Conservation (phyloP, 1,139 yeast genomes). For the Lodderomyces elongisporus region DNA sequence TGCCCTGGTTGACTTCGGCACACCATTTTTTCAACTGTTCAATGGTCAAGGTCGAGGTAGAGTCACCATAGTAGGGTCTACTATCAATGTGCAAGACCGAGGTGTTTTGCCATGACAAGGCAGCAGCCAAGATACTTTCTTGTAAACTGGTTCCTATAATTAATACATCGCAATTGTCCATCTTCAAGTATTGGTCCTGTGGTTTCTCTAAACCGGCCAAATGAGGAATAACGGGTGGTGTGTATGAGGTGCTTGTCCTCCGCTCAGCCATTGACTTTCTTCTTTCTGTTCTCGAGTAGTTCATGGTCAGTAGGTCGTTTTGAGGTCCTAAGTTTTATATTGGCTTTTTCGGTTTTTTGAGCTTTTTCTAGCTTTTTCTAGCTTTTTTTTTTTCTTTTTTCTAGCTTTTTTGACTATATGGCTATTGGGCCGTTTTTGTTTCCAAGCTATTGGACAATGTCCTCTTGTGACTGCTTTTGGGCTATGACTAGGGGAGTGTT, state of each 20-base stretch:
- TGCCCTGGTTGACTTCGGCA: slow-evolving; percentile 51
- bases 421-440: too few species aligned
- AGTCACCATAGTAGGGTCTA: slow-evolving; percentile 82
- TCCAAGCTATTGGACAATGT: too few species aligned
- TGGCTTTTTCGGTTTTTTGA: too few species aligned
- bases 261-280: slow-evolving; percentile 73
- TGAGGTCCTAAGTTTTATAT: too few species aligned
- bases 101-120: slow-evolving; percentile 95
- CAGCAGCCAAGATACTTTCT: slow-evolving; percentile 87
- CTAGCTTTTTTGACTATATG: too few species aligned
- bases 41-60: slow-evolving; percentile 76
- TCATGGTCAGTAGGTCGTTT: too few species aligned
- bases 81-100: slow-evolving; percentile 84
- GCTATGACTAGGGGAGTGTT: too few species aligned
- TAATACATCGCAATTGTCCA: slow-evolving; percentile 77
- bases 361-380: too few species aligned
- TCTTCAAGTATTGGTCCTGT: slow-evolving; percentile 37
- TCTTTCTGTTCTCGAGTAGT: slow-evolving; percentile 32
- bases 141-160: slow-evolving; percentile 90
- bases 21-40: slow-evolving; percentile 86
- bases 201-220: slow-evolving; percentile 75
- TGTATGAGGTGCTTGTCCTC: slow-evolving; percentile 53
- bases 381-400: too few species aligned
- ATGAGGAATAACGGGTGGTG: slow-evolving; percentile 67
- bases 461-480: too few species aligned